A percentile compares a stretch with the other conserved stretches of the same genome.
These are phyloP conservation scores for Backusella sp. DNA, from an alignment of 192 early-diverging fungal genomes.

Conservation along the genomic window DNA sequence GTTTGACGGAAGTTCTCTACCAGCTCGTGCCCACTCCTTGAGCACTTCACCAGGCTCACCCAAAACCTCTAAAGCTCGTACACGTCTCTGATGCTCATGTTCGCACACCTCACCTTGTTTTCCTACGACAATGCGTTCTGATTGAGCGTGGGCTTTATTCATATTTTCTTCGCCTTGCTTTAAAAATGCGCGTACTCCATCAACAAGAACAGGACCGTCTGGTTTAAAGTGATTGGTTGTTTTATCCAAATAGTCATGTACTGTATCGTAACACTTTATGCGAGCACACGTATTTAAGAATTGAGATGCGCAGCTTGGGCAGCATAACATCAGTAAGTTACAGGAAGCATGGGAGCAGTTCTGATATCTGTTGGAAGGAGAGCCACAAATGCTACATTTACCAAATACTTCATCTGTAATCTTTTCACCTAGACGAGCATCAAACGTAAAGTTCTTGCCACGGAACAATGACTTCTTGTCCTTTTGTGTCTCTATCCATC, in stretches of 20 bases:
- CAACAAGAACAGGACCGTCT: slow-evolving; percentile 17
- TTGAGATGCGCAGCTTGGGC: slow-evolving; percentile 48
- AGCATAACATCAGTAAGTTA: slow-evolving; percentile 72
- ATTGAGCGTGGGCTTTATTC: background rate
- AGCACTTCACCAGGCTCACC: slow-evolving; percentile 37
- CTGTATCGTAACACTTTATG: slow-evolving; percentile 45
- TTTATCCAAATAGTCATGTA: slow-evolving; percentile 24
- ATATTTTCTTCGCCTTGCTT: slow-evolving; percentile 26
- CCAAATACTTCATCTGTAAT: slow-evolving; percentile 63
- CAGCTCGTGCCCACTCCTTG: slow-evolving; percentile 27
- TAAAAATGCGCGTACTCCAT: slow-evolving; percentile 25
- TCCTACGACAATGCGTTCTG: slow-evolving; percentile 26
- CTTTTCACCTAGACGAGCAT: slow-evolving; percentile 70
- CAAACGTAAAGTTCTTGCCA: slow-evolving; percentile 84
- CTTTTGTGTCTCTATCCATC: slow-evolving; percentile 46
- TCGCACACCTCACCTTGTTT: slow-evolving; percentile 28
- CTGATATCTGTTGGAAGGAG: slow-evolving; percentile 58
- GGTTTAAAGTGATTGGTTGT: slow-evolving; percentile 15
- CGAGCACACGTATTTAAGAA: slow-evolving; percentile 53
- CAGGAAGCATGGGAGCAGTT: slow-evolving; percentile 74
- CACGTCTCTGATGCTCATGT: slow-evolving; percentile 22
- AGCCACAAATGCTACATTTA: slow-evolving; percentile 69
- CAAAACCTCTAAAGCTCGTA: slow-evolving; percentile 26
- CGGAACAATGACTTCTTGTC: slow-evolving; percentile 55
- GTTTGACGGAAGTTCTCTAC: slow-evolving; percentile 21